phyloP scores from a whole-genome alignment of 2,329 filamentous ascomycete genomes.

The Cordyceps pruinosa region DNA sequence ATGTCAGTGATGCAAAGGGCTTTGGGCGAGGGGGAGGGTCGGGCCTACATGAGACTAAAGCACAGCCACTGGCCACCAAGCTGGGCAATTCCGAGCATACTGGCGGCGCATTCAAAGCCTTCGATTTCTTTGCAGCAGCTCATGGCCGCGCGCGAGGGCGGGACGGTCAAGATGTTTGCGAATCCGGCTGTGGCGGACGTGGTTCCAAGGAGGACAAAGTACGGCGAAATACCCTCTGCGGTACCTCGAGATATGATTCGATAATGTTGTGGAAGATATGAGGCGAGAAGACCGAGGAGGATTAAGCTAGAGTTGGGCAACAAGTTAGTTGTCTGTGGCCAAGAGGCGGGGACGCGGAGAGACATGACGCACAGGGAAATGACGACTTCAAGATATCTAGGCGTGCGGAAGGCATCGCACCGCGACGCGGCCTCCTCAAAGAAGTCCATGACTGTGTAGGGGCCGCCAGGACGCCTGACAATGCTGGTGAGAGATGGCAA shows the following conservation, averaged over 20 bases:
- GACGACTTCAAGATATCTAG: conserved; percentile 48
- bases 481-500: background rate
- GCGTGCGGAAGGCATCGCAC: conserved; percentile 46
- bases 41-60: conserved; percentile 75
- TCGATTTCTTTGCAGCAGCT: conserved; percentile 79
- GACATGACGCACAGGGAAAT: conserved; percentile 43
- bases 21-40: background rate
- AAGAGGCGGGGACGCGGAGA: background rate
- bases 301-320: conserved; percentile 49
- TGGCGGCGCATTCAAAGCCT: conserved; percentile 75
- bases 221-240: conserved; percentile 90
- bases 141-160: conserved; percentile 75
- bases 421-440: conserved; percentile 14
- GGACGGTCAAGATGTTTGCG: conserved; percentile 84
- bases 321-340: conserved; percentile 15
- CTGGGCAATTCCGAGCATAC: conserved; percentile 81
- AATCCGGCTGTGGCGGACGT: conserved; percentile 85
- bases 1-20: conserved; percentile 17
- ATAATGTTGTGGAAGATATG: conserved; percentile 90
- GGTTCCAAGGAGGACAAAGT: conserved; percentile 89
- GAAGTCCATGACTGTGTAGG: conserved; percentile 14
- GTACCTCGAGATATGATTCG: conserved; percentile 81
- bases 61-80: conserved; percentile 88
- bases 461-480: background rate
- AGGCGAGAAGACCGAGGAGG: conserved; percentile 79